A percentile compares a stretch with the other conserved stretches of the same genome.
Evolutionary conservation across 495 filamentous ascomycete genomes (phyloP).

Genomic region (Parathielavia appendiculata): DNA sequence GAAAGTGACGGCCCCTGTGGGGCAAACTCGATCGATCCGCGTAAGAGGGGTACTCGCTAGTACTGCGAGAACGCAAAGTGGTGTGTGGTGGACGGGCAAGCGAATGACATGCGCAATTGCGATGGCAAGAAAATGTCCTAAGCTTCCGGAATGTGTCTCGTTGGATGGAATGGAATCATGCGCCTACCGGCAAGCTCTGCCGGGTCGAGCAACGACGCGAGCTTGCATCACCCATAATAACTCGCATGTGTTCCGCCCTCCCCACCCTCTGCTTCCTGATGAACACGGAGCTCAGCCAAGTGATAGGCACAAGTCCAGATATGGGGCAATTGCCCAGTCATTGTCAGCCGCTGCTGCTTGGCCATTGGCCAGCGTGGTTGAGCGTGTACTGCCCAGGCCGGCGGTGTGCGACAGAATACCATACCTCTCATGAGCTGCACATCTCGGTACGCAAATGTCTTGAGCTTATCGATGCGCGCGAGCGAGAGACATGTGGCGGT

Average conservation of each 20-base stretch:
- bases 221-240: not conserved
- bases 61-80: too few relatives aligned
- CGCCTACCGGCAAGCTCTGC: not conserved
- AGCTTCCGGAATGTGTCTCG: not conserved
- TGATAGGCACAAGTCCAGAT: not conserved
- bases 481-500: constrained; percentile 4
- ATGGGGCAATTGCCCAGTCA: not conserved
- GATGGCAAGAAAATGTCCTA: not conserved
- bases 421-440: too few relatives aligned
- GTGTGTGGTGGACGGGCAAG: not conserved
- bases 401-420: not conserved
- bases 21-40: too few relatives aligned
- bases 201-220: not conserved
- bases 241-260: not conserved
- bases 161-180: not conserved
- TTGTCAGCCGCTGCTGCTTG: constrained; percentile 1
- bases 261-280: not conserved
- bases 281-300: not conserved
- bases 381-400: not conserved
- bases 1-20: too few relatives aligned
- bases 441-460: too few relatives aligned
- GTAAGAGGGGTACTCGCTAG: too few relatives aligned
- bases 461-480: too few relatives aligned
- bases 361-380: constrained; percentile 8
- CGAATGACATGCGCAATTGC: too few relatives aligned